A percentile compares a stretch with the other conserved stretches of the same genome.
phyloP scores from a whole-genome alignment of 306 rosid species.

The Quillaja saponaria region DNA sequence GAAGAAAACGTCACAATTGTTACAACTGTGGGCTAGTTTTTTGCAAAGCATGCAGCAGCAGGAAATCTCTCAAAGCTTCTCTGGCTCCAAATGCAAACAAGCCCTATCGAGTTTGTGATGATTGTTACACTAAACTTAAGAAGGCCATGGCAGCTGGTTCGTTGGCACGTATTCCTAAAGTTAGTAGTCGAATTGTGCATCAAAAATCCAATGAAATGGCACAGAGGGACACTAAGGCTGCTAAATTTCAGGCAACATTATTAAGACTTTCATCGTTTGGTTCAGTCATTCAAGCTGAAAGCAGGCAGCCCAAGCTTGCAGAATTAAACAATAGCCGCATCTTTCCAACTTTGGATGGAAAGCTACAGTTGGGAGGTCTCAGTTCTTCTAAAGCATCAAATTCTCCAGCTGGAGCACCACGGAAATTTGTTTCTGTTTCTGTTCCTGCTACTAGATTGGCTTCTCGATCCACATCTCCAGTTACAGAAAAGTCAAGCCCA shows the following conservation, averaged over 20 bases:
- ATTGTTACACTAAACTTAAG: slow-evolving; percentile 69
- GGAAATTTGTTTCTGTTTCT: slow-evolving; percentile 47
- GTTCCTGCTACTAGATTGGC: slow-evolving; percentile 53
- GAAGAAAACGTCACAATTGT: slow-evolving; percentile 95
- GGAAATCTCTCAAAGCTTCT: slow-evolving; percentile 81
- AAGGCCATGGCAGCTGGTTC: slow-evolving; percentile 56
- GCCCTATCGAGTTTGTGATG: slow-evolving; percentile 88
- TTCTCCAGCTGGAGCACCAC: slow-evolving; percentile 40
- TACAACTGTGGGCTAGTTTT: slow-evolving; percentile 94
- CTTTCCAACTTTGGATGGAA: slow-evolving; percentile 59
- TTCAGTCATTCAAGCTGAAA: slow-evolving; percentile 52
- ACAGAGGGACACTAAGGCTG: slow-evolving; percentile 46
- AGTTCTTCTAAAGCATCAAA: slow-evolving; percentile 47
- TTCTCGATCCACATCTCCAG: slow-evolving; percentile 71
- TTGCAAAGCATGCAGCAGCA: slow-evolving; percentile 86
- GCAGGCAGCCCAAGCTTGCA: slow-evolving; percentile 48
- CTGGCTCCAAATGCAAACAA: slow-evolving; percentile 78
- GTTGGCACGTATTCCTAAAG: slow-evolving; percentile 43
- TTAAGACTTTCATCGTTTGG: slow-evolving; percentile 82
- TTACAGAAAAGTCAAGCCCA: slow-evolving; percentile 66
- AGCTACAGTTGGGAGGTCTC: slow-evolving; percentile 39
- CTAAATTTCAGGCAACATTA: slow-evolving; percentile 57
- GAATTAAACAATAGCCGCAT: slow-evolving; percentile 47
- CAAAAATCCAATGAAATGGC: slow-evolving; percentile 34
- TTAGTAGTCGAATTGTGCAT: slow-evolving; percentile 38